Base-by-base conservation (phyloP, 2,329 filamentous ascomycete species). In the Fusarium cicatricum region DNA sequence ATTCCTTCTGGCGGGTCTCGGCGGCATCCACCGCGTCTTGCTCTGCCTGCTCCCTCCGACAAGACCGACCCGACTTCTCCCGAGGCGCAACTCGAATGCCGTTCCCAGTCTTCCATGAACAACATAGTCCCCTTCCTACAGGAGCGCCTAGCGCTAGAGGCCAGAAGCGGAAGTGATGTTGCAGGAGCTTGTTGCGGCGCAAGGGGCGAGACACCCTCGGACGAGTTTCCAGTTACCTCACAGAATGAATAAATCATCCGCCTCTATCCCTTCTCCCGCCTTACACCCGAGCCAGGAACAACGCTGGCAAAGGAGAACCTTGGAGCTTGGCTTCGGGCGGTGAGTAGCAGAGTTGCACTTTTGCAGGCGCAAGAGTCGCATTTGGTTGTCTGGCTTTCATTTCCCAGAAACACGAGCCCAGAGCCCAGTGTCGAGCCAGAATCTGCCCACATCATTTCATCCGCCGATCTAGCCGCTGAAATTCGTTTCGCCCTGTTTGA, bases 161-260 rank as follows among this genome's bases (percentile, higher is more conserved):
- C 6, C 52, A 51, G 36, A 28, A 66, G 60, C 55, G 52, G 62
- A 53, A 55, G 52, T 43, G 40, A 60, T 21, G 50, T 47, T 65
- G 65, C 61, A 66, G 37, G 65, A 64, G 46, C 51, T 50, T 64
- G 47, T 49, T 40, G 33, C 43, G 38, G 39, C 21, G 43, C 39
- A 61, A 53, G 36, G 37, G 40, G 43, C 26, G 45, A 33, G 49
- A 40, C 49, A 60, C 38, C 60, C 33, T 29, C 43, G 23, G 33
- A 32, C 53, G 28, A 29, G 26, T 37, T 52, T 46, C 41, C 52
- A 42, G 56, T 68, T 68, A 68, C 63, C 61, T 65, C 62, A 68
- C 52, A 44, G 32, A 58, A 67, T 68, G 61, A 67, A 65, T 55
- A 67, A 65, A 51, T 23, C 26, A 36, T 34, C 31, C 12, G 33